Conservation (phyloP, 164 flowering plant species). For the Chloranthus sessilifolius region DNA sequence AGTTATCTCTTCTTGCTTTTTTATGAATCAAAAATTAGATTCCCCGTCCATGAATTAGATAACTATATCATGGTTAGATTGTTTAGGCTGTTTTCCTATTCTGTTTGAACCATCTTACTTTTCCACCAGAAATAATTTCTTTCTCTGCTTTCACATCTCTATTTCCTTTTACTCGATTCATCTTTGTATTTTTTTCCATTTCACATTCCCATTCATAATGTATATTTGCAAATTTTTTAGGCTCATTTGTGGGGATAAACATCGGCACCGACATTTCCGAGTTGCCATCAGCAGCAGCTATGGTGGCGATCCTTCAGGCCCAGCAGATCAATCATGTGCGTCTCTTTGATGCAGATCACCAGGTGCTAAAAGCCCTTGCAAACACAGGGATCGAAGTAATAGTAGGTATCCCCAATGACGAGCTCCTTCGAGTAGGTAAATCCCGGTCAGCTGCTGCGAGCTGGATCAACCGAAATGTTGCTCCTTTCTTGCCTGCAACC, state of each 20-base stretch:
- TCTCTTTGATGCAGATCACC: slow-evolving; percentile 57
- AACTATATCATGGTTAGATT: no score
- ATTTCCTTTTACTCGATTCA: no score
- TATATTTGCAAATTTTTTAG: slow-evolving; percentile 20
- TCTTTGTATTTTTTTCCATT: no score
- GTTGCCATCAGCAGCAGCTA: slow-evolving; percentile 45
- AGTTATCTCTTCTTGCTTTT: no score
- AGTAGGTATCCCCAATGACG: slow-evolving; percentile 73
- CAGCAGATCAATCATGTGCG: slow-evolving; percentile 64
- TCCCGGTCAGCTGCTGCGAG: slow-evolving; percentile 65
- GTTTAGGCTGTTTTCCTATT: no score
- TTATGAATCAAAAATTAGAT: no score
- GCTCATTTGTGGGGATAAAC: slow-evolving; percentile 67
- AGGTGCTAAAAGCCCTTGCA: slow-evolving; percentile 61
- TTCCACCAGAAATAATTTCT: no score
- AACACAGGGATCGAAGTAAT: slow-evolving; percentile 68
- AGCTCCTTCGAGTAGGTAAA: slow-evolving; percentile 64
- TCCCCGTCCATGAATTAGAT: no score
- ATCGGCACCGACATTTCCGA: slow-evolving; percentile 53
- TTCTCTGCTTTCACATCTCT: no score
- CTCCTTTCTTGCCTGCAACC: slow-evolving; percentile 58
- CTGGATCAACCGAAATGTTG: slow-evolving; percentile 80
- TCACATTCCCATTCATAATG: no score
- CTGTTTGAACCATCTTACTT: no score
- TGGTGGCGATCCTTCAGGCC: slow-evolving; percentile 50